Percentiles rank a stretch among this genome's conserved stretches.
These are phyloP conservation scores for Trametes gibbosa DNA, from an alignment of 768 basidiomycete species.

Conservation along the genomic window DNA sequence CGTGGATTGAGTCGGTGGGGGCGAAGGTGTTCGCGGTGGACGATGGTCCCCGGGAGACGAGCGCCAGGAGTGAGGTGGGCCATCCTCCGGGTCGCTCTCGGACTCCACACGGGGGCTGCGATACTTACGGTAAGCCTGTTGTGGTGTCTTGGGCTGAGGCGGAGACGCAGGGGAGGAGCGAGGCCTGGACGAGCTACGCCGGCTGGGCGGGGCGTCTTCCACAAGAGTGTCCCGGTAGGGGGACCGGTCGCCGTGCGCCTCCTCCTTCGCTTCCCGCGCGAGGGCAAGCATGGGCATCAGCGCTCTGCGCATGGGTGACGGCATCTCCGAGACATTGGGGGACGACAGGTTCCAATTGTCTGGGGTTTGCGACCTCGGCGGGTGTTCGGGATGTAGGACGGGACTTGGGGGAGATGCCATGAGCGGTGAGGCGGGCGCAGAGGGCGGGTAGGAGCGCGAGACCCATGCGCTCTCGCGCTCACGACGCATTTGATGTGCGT, in stretches of 20 bases:
- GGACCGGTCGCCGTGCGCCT: background rate
- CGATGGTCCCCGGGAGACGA: background rate
- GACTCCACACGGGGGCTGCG: constrained; percentile 17
- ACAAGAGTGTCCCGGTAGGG: background rate
- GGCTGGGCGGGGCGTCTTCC: constrained; percentile 10
- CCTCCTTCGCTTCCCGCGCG: constrained; percentile 14
- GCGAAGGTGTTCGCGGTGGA: constrained; percentile 2
- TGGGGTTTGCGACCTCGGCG: constrained; percentile 9
- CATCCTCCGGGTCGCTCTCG: constrained; percentile 13
- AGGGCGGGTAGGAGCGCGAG: constrained; percentile 17
- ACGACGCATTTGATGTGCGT: constrained; percentile 1
- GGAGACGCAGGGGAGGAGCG: constrained; percentile 10
- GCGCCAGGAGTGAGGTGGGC: constrained; percentile 1
- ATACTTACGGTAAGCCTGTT: constrained; percentile 12
- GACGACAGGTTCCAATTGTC: constrained; percentile 19
- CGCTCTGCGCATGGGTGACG: constrained; percentile 14
- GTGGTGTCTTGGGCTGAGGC: constrained; percentile 1
- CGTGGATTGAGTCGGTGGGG: background rate
- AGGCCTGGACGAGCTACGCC: constrained; percentile 12
- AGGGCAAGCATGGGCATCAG: constrained; percentile 15
- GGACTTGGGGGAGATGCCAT: constrained; percentile 13
- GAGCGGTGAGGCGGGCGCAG: constrained; percentile 8
- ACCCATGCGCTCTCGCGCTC: constrained; percentile 10
- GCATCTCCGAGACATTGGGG: constrained; percentile 15
- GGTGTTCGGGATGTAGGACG: constrained; percentile 12